Evolutionary conservation across 1,284 basidiomycete genomes (phyloP), one percentile per base, ranked within the genome.

Genomic region (Ceratobasidium sp.): DNA sequence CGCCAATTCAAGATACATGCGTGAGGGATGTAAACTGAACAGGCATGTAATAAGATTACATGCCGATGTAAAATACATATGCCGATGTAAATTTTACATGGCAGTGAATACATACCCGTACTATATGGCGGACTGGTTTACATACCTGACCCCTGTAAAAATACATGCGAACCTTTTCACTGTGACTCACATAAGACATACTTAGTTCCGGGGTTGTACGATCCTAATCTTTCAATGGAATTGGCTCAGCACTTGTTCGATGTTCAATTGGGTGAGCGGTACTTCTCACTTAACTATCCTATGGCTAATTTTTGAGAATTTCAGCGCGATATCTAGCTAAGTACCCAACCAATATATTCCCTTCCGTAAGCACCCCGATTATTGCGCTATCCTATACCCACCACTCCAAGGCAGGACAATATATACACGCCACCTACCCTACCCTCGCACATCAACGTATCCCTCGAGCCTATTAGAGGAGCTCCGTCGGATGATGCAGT

Each of bases 211-310:
- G 36, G 17, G 2, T 45, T 63, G 41, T 45, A 4, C 19, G 44
- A 47, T 15, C 24, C 60, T 7, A 2, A 3, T 4, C 17, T 63
- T 2, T 22, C 41, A 15, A 47, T 47, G 36, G 44, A n/a, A 2
- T 44, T 63, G 2, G 11, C 60, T 1, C 33, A 63, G 1, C 44
- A 63, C 24, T 63, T 63, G 41, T 63, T 63, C 22, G 60, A 45
- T 1, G 60, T 45, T n/a, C 60, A 63, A n/a, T 45, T 63, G 60
- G 60, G 60, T 63, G 47, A 44, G 60, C n/a, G n/a, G n/a, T n/a
- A n/a, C n/a, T n/a, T n/a, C n/a, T n/a, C n/a, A n/a, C n/a, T n/a
- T n/a, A n/a, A n/a, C n/a, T 15, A n/a, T n/a, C n/a, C n/a, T n/a
- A n/a, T n/a, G n/a, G n/a, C 19, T 50, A 22, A 17, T 1, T 1